Evolutionary conservation across 371 early-diverging fungal species (phyloP), one percentile per base, ranked within the genome.

Genomic region (Rhizopus arrhizus): DNA sequence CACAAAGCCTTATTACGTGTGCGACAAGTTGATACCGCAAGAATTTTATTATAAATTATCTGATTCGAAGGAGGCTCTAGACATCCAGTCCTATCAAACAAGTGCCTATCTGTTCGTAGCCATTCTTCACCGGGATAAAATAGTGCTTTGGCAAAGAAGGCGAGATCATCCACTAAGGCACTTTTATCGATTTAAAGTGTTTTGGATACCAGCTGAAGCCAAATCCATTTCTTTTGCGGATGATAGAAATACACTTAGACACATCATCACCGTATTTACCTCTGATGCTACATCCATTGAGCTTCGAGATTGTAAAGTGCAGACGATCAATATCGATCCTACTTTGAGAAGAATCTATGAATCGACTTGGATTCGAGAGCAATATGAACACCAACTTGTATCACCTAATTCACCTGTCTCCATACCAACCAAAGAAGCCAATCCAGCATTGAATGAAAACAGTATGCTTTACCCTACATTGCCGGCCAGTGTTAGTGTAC

Each of bases 131-230:
- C 68, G 65, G 0, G 73, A 80, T 38, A 70, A 75, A 36, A 65
- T 80, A 28, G 70, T 69, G 1, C 31, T 80, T 0, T 80, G 80
- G 80, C 80, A 80, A 42, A 54, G 66, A 28, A 57, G 59, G 11
- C 58, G 68, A 13, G 62, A 68, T 33, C 59, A 59, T 5, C 61
- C 63, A 0, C 33, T 64, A 32, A 49, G 62, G 12, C 70, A 69
- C 1, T 74, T 75, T 59, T 62, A 56, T 31, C 50, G 70, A 8
- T 59, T 75, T 53, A 74, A 75, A 35, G 73, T 62, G 0, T 80
- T 73, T 53, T 80, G 80, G 80, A 71, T 80, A 7, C 80, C 80
- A 3, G 52, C 66, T 0, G 75, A 77, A 51, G 68, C 80, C 22
- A 66, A 58, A 5, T 55, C 55, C 9, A 61, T 80, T 38, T 63